Conservation (phyloP, 352 stramenopile species). For the Achlya hypogyna region DNA sequence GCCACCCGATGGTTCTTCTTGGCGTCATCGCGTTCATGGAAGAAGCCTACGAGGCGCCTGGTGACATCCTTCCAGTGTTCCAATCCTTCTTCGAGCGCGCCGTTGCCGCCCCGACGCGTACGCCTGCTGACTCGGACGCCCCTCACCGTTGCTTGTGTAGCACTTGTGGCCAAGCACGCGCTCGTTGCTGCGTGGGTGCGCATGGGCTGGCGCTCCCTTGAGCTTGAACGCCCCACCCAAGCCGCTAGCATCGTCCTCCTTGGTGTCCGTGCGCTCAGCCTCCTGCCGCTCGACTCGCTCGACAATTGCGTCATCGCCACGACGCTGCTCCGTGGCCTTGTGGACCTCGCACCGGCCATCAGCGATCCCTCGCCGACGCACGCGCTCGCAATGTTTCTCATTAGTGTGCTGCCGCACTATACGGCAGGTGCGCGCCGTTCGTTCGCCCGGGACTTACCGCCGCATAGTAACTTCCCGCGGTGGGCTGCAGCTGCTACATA, state of each 20-base stretch:
- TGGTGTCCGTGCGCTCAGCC: neutral
- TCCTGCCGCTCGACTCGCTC: conserved; percentile 13
- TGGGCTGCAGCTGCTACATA: neutral
- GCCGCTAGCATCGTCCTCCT: neutral
- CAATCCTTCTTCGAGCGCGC: neutral
- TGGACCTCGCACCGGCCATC: conserved; percentile 1
- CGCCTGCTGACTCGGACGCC: neutral
- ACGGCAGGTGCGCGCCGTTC: neutral
- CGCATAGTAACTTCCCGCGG: neutral
- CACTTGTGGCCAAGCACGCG: conserved; percentile 4
- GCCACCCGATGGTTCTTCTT: conserved; percentile 4
- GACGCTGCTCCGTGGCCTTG: neutral
- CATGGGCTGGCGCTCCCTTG: neutral
- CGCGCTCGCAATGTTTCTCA: neutral
- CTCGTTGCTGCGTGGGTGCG: neutral
- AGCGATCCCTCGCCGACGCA: neutral
- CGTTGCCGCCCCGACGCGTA: neutral
- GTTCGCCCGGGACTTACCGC: neutral
- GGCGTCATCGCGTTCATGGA: conserved; percentile 10
- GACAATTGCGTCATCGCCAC: neutral
- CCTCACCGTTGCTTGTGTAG: neutral
- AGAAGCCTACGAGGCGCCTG: neutral
- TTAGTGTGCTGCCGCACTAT: conserved; percentile 14
- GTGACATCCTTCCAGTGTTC: neutral
- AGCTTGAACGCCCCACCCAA: neutral